A percentile compares a stretch with the other conserved stretches of the same genome.
These are phyloP conservation scores for Penicillium sp. DNA, from an alignment of 2,329 filamentous ascomycete genomes.

Conservation along the genomic window DNA sequence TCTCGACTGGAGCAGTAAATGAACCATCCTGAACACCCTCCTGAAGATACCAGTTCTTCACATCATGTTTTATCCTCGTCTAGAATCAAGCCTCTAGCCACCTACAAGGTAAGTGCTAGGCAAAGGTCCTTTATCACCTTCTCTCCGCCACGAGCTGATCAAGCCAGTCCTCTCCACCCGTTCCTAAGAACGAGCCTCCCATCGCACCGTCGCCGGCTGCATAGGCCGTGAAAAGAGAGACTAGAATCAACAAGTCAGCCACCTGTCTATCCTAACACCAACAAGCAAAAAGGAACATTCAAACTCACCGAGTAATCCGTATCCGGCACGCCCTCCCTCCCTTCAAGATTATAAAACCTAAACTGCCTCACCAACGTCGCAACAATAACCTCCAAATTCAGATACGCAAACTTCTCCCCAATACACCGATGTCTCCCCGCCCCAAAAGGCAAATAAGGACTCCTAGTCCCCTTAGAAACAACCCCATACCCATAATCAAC, in stretches of 20 bases:
- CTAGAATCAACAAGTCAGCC: conserved; percentile 9
- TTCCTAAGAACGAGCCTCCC: conserved; percentile 15
- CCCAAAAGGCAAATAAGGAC: conserved; percentile 67
- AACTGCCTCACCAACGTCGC: conserved; percentile 60
- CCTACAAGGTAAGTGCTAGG: too few species aligned
- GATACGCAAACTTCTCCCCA: conserved; percentile 71
- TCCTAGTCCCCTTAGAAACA: conserved; percentile 57
- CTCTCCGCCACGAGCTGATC: too few species aligned
- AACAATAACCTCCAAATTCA: conserved; percentile 64
- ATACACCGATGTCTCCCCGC: conserved; percentile 71
- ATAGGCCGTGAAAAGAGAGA: conserved; percentile 29
- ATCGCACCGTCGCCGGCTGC: conserved; percentile 25
- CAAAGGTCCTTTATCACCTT: too few species aligned
- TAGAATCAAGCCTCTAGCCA: too few species aligned
- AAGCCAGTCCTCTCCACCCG: too few species aligned
- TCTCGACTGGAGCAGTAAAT: neutral
- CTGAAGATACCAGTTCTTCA: neutral
- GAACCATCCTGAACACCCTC: neutral
- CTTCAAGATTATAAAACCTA: conserved; percentile 56
- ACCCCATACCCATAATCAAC: conserved; percentile 61
- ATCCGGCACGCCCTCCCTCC: conserved; percentile 53
- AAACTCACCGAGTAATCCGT: conserved; percentile 59
- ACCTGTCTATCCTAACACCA: neutral
- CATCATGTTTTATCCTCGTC: neutral
- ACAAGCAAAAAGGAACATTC: conserved; percentile 30